Evolutionary conservation across 257 asterid species (phyloP), one percentile per base, ranked within the genome.

Genomic region (Prunella vulgaris): DNA sequence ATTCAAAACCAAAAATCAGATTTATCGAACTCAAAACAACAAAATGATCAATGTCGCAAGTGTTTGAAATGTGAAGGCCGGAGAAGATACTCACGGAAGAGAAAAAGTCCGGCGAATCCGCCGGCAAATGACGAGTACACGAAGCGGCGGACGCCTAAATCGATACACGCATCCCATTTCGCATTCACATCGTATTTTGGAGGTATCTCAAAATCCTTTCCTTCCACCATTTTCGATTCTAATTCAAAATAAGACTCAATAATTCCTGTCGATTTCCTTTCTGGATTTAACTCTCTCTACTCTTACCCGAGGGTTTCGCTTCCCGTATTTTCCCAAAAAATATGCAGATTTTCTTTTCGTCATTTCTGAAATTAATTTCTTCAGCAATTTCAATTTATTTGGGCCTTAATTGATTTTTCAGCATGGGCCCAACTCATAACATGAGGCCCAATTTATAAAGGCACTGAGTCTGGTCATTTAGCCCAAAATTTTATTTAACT

Each of bases 131-230:
- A 83, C 64, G 87, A 80, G 80, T 88, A 90, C 53, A 85, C 83
- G 67, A 86, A 81, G 38, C 90, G 87, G 67, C 92, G 92, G 22
- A 85, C 12, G 24, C 87, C 82, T 76, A 90, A 88, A 82, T 88
- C 95, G 74, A 86, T 74, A 38, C 82, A 86, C 15, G 91, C 90
- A 61, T 90, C 97, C 97, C 97, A 88, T 61, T 86, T 90, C 10
- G 93, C 87, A 70, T 88, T 81, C 85, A 86, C 74, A 76, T 87
- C 88, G 76, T 79, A 81, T 40, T 79, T 75, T 10, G 85, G 75
- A 13, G 90, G 87, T 65, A 82, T 52, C 72, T 48, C 83, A 70
- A 74, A 66, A 64, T 80, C 86, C 72, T 74, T 82, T 69, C 69
- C 87, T 42, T 82, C 87, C 18, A 66, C 89, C 96, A 87, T 89